Evolutionary conservation across 192 early-diverging fungal species (phyloP), one percentile per base, ranked within the genome.

Genomic region (Martensiomyces pterosporus): DNA sequence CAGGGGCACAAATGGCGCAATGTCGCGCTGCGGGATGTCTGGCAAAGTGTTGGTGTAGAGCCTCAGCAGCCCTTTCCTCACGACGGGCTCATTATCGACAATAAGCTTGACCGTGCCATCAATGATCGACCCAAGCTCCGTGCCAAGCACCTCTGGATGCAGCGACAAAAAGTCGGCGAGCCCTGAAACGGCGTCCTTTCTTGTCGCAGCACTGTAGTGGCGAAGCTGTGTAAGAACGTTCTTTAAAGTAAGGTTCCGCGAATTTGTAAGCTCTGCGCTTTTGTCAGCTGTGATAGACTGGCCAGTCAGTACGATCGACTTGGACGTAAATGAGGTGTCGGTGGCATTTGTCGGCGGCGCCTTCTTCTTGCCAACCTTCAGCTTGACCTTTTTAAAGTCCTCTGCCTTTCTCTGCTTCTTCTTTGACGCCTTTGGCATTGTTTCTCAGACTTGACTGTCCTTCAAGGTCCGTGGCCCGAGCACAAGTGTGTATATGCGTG

Each of bases 291-390:
- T 72, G 46, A 92, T 87, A 34, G 81, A 86, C 65, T 94, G 92
- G 35, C 63, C 82, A 2, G 88, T 79, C n/a, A 94, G 57, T 9
- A 82, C 79, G 38, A 94, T 90, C 35, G 85, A 81, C 67, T 79
- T 81, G 1, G 90, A 81, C 25, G 83, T 86, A 64, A 94, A 91
- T 15, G 88, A 88, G 16, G 84, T 86, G 37, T 91, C 85, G 9
- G 90, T 91, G 33, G 82, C 80, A 61, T 81, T 94, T 18, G 71
- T 67, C 13, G 92, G 59, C 12, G 83, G 65, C 14, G 79, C 79
- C 72, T 89, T 88, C 61, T 87, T 85, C 70, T 92, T 90, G 39
- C 92, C 92, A 32, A 94, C 82, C 69, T 94, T 94, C 12, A 94
- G 81, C 67, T 90, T 90, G 50, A 85, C 79, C 85, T 94, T 94